These are phyloP conservation scores for Sporothrix brunneoviolacea DNA, from an alignment of 2,329 filamentous ascomycete species.

Conservation along the genomic window DNA sequence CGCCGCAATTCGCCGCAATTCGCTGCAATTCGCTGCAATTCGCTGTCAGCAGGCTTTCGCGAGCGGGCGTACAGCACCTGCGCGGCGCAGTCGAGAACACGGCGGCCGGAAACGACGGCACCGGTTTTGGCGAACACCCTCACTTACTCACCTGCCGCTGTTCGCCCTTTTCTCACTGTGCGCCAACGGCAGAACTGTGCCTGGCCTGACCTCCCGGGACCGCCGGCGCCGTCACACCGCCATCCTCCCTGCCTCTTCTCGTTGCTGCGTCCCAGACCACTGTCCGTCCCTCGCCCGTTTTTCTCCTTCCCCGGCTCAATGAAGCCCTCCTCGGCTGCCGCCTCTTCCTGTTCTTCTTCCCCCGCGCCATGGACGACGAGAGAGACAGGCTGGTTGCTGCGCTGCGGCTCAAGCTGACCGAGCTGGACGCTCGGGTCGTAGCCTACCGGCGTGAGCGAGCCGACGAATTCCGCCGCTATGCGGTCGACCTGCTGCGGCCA, in stretches of 20 bases:
- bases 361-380: conserved; percentile 28
- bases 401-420: conserved; percentile 46
- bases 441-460: conserved; percentile 52
- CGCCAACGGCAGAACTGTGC: too few relatives aligned
- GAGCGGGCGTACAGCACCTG: too few relatives aligned
- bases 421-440: conserved; percentile 52
- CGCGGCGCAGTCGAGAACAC: too few relatives aligned
- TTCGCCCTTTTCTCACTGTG: too few relatives aligned
- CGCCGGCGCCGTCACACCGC: too few relatives aligned
- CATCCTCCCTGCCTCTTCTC: not conserved
- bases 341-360: not conserved
- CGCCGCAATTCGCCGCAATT: too few relatives aligned
- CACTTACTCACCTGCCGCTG: too few relatives aligned
- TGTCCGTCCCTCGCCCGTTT: not conserved
- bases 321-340: conserved; percentile 5
- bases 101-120: too few relatives aligned
- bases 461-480: conserved; percentile 50
- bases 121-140: too few relatives aligned
- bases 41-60: too few relatives aligned
- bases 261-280: not conserved
- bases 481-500: conserved; percentile 42
- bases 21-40: too few relatives aligned
- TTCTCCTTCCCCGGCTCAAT: conserved; percentile 5
- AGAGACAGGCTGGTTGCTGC: conserved; percentile 40
- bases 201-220: too few relatives aligned